A percentile compares a stretch with the other conserved stretches of the same genome.
Conservation (phyloP, 164 flowering plant species). For the Malania oleifera region DNA sequence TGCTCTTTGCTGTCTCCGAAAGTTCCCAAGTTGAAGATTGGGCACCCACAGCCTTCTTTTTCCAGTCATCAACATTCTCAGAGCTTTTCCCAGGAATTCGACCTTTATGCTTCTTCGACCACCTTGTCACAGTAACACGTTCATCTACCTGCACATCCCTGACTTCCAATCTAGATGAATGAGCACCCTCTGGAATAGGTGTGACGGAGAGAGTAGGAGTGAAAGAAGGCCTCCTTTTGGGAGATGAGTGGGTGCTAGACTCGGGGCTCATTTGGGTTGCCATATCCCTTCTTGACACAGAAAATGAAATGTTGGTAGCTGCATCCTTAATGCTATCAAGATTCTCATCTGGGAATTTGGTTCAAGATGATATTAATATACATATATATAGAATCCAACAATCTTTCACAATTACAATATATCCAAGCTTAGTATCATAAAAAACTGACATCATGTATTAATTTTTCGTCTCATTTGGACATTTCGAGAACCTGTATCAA, state of each 20-base stretch:
- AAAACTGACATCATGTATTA: background rate
- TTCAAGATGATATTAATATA: constrained; percentile 7
- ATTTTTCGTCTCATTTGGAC: too few relatives aligned
- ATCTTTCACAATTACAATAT: too few relatives aligned
- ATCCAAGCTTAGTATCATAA: too few relatives aligned
- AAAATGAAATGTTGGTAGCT: constrained; percentile 44
- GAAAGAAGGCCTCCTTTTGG: constrained; percentile 40
- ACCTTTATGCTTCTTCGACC: constrained; percentile 65
- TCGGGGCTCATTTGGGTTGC: constrained; percentile 99
- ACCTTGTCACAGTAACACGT: constrained; percentile 64
- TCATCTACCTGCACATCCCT: constrained; percentile 89
- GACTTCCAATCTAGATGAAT: constrained; percentile 47
- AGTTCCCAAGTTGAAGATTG: constrained; percentile 61
- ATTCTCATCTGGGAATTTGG: constrained; percentile 41
- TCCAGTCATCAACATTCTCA: constrained; percentile 43
- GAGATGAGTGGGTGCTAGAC: constrained; percentile 59
- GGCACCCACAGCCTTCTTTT: constrained; percentile 41
- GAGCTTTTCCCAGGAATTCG: constrained; percentile 37
- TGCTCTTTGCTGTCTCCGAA: constrained; percentile 50
- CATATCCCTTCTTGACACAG: constrained; percentile 81
- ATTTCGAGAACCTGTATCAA: too few relatives aligned
- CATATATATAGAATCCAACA: background rate
- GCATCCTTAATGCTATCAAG: constrained; percentile 42
- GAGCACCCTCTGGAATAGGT: constrained; percentile 44
- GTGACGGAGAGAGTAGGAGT: constrained; percentile 35